A percentile compares a stretch with the other conserved stretches of the same genome.
Evolutionary conservation across 106 monocot genomes (phyloP).

Genomic region (Alisma plantagoaquatica): DNA sequence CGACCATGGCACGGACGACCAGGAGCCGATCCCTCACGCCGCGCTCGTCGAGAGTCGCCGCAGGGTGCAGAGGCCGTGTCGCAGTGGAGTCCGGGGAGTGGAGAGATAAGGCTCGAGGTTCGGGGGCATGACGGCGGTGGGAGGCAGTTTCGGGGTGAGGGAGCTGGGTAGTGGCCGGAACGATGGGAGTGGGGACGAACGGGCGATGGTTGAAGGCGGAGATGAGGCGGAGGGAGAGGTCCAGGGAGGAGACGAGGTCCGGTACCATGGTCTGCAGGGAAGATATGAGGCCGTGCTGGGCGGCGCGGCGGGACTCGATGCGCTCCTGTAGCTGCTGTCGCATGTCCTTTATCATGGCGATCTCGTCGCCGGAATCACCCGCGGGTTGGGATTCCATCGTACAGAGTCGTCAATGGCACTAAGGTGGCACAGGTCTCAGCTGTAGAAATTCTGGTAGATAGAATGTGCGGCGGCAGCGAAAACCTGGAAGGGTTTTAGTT

Average conservation of each 20-base stretch:
- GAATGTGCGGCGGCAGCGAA: background rate
- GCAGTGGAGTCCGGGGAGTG: conserved; percentile 14
- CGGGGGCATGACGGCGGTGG: conserved; percentile 13
- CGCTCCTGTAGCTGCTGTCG: conserved; percentile 31
- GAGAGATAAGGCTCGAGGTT: conserved; percentile 2
- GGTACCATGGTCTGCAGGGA: conserved; percentile 58
- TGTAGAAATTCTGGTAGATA: background rate
- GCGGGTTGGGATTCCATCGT: conserved; percentile 5
- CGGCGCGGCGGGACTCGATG: conserved; percentile 33
- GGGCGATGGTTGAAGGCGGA: conserved; percentile 76
- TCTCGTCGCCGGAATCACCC: conserved; percentile 25
- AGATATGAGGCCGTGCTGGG: conserved; percentile 46
- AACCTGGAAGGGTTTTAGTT: background rate
- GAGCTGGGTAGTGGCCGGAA: background rate
- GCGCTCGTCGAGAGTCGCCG: background rate
- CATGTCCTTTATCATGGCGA: conserved; percentile 29
- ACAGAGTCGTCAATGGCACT: too few species aligned
- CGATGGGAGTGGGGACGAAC: conserved; percentile 42
- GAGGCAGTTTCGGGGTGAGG: conserved; percentile 14
- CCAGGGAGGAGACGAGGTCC: conserved; percentile 61
- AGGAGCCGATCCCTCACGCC: conserved; percentile 33
- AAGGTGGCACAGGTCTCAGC: too few species aligned
- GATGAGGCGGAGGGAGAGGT: conserved; percentile 62
- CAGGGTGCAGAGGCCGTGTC: conserved; percentile 2
- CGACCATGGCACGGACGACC: conserved; percentile 75